Conservation (phyloP, 129 eudicot species). For the Cynara cardunculus region DNA sequence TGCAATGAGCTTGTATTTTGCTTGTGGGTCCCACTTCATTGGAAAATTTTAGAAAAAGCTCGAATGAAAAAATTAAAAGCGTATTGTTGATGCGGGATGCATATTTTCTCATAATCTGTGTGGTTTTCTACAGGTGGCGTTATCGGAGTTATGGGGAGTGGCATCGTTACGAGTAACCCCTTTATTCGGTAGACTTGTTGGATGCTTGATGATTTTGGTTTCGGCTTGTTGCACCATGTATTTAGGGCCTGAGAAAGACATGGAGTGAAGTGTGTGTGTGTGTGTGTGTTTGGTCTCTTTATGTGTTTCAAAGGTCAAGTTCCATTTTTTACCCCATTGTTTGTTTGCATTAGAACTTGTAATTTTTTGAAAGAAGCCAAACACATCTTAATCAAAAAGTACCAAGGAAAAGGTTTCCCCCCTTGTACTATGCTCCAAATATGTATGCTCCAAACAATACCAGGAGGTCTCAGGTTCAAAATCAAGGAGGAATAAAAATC, state of each 20-base stretch:
- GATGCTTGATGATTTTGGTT: constrained; percentile 37
- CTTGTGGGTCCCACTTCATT: background rate
- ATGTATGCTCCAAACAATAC: too few species aligned
- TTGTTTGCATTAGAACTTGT: background rate
- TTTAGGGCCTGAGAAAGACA: constrained; percentile 49
- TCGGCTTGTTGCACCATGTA: constrained; percentile 42
- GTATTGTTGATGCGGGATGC: background rate
- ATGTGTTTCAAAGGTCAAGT: background rate
- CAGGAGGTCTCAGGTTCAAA: too few species aligned
- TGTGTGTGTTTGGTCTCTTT: background rate
- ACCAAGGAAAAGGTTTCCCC: background rate
- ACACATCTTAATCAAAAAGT: background rate
- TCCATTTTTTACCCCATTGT: background rate
- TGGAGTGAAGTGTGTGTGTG: constrained; percentile 27
- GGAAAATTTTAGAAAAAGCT: background rate
- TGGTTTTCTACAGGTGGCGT: constrained; percentile 26
- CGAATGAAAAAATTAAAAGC: background rate
- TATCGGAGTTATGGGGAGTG: constrained; percentile 38
- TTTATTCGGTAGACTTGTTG: constrained; percentile 40
- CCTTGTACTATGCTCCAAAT: background rate
- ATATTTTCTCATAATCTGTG: background rate
- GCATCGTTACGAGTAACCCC: constrained; percentile 32
- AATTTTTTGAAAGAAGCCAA: constrained; percentile 1
- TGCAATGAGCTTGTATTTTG: background rate
- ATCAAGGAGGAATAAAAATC: too few species aligned